Percentiles rank a stretch among this genome's conserved stretches.
Evolutionary conservation across 164 flowering plant species (phyloP).

Genomic region (Berberis thunbergii): DNA sequence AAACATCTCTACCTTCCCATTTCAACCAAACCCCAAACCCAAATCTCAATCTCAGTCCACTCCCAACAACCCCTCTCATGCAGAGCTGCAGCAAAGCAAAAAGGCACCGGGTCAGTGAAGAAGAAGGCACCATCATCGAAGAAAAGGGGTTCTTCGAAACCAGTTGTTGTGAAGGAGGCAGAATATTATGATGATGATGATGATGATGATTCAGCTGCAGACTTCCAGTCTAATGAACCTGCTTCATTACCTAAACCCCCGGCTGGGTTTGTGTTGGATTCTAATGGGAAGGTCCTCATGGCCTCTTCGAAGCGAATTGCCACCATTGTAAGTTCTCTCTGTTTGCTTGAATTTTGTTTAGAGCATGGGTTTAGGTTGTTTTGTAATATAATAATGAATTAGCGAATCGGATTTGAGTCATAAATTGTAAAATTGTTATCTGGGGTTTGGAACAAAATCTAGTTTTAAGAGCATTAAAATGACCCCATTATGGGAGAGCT

Average conservation of each 20-base stretch:
- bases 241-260: constrained; percentile 79
- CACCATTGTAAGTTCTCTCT: constrained; percentile 60
- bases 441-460: too few relatives aligned
- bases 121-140: background rate
- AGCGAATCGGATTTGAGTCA: too few relatives aligned
- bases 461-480: too few relatives aligned
- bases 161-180: too few relatives aligned
- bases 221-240: constrained; percentile 18
- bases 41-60: background rate
- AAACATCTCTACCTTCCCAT: background rate
- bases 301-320: constrained; percentile 64
- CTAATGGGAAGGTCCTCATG: constrained; percentile 65
- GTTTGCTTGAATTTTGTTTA: background rate
- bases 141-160: background rate
- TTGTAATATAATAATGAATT: too few relatives aligned
- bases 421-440: too few relatives aligned
- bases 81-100: background rate
- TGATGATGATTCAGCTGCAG: constrained; percentile 2
- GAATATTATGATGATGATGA: constrained; percentile 5
- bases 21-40: background rate
- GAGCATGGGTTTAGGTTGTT: background rate
- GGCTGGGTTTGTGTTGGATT: constrained; percentile 83
- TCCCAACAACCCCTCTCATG: background rate
- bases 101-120: background rate
- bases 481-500: too few relatives aligned